A percentile compares a stretch with the other conserved stretches of the same genome.
These are phyloP conservation scores for Linaria vulgaris DNA, from an alignment of 257 asterid genomes.

Conservation along the genomic window DNA sequence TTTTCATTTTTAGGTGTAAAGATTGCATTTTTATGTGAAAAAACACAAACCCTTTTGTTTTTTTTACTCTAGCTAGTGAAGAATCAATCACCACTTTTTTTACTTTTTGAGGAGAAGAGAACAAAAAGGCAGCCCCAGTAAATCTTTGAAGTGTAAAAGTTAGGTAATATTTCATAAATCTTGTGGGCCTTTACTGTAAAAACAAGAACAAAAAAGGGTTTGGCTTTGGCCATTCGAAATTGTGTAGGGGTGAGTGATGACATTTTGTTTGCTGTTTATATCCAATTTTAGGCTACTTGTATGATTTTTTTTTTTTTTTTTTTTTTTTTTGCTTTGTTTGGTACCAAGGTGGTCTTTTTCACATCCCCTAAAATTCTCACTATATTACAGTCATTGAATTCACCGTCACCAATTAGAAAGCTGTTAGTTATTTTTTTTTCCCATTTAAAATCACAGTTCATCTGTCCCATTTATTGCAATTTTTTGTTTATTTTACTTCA, in stretches of 20 bases:
- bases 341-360: constrained; percentile 44
- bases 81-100: no score
- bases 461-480: constrained; percentile 34
- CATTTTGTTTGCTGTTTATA: constrained; percentile 36
- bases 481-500: constrained; percentile 2
- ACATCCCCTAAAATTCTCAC: constrained; percentile 22
- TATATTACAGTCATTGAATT: constrained; percentile 38
- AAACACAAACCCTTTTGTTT: not conserved
- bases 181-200: constrained; percentile 49
- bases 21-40: not conserved
- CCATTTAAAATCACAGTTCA: constrained; percentile 21
- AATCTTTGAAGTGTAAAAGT: constrained; percentile 27
- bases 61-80: no score
- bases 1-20: no score
- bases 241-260: constrained; percentile 44
- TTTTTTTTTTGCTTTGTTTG: constrained; percentile 46
- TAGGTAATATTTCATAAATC: constrained; percentile 28
- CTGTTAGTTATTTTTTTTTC: constrained; percentile 22
- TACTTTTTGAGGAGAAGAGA: constrained; percentile 20
- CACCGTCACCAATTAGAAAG: constrained; percentile 34
- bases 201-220: constrained; percentile 8
- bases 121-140: constrained; percentile 1
- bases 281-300: constrained; percentile 39
- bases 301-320: no score
- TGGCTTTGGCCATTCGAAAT: constrained; percentile 43